These are phyloP conservation scores for Fusarium irregulare DNA, from an alignment of 2,329 filamentous ascomycete genomes.

Conservation along the genomic window DNA sequence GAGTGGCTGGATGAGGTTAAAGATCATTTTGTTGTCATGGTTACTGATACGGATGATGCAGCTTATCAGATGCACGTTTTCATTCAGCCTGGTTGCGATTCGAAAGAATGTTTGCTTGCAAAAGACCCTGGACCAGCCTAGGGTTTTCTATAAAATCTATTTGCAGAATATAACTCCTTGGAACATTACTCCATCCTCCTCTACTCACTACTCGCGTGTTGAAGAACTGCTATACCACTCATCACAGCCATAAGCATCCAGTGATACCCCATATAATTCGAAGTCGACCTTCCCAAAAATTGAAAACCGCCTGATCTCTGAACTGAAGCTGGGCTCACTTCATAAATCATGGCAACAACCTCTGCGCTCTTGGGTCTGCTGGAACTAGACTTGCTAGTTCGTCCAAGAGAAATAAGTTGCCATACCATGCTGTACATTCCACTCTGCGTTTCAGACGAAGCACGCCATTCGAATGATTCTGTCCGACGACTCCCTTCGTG, in stretches of 20 bases:
- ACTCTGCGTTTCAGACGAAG: constrained; percentile 11
- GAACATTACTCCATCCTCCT: no score
- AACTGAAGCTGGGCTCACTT: neutral
- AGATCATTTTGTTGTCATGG: neutral
- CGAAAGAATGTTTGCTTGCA: neutral
- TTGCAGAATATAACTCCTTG: neutral
- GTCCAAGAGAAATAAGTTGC: constrained; percentile 27
- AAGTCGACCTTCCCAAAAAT: constrained; percentile 17
- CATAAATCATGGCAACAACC: constrained; percentile 25
- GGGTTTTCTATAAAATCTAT: neutral
- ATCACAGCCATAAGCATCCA: constrained; percentile 28
- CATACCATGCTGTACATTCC: constrained; percentile 8
- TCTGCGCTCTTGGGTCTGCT: constrained; percentile 5
- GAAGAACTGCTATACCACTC: constrained; percentile 17
- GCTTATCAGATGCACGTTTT: neutral
- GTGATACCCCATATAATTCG: constrained; percentile 24
- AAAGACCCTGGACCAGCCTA: neutral
- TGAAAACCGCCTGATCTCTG: constrained; percentile 14
- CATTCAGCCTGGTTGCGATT: neutral
- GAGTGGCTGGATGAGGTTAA: neutral
- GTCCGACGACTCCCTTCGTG: neutral
- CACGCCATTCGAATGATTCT: constrained; percentile 31
- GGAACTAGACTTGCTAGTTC: neutral
- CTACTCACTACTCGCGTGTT: neutral
- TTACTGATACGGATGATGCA: neutral